phyloP scores from a whole-genome alignment of 1,284 basidiomycete genomes.

The Microbotryum violaceum region DNA sequence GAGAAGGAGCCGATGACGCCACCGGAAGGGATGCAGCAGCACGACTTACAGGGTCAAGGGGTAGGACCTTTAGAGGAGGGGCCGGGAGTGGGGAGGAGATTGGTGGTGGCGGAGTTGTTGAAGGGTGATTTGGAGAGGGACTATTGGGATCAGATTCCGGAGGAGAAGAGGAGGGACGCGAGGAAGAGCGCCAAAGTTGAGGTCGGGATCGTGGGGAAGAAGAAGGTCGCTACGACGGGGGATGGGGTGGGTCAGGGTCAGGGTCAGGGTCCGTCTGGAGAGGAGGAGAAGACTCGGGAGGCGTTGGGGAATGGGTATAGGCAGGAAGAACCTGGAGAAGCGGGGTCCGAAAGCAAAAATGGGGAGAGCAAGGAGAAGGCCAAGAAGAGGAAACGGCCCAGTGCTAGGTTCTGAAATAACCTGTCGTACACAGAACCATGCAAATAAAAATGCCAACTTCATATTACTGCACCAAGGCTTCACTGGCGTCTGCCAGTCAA shows the following conservation, averaged over 20 bases:
- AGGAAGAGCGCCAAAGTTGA: slow-evolving; percentile 14
- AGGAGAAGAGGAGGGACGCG: slow-evolving; percentile 15
- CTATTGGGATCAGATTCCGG: slow-evolving; percentile 26
- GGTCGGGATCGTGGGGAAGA: slow-evolving; percentile 15
- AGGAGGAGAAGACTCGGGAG: background rate
- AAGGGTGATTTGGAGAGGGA: slow-evolving; percentile 15
- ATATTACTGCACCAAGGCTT: no score
- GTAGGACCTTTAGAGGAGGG: no score
- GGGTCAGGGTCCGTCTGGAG: background rate
- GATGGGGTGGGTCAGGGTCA: background rate
- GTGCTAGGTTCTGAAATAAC: no score
- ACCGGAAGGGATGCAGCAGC: no score
- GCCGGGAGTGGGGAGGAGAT: no score
- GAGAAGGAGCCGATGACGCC: no score
- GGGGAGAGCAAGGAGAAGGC: slow-evolving; percentile 9
- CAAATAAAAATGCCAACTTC: no score
- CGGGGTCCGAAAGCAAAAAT: slow-evolving; percentile 12
- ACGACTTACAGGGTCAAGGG: no score
- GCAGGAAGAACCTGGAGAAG: slow-evolving; percentile 5
- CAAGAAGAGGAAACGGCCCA: background rate
- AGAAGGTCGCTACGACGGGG: background rate
- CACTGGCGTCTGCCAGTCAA: no score
- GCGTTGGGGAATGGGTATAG: background rate
- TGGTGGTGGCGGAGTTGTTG: slow-evolving; percentile 10
- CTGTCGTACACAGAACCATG: no score